Evolutionary conservation across 2,329 filamentous ascomycete genomes (phyloP).

Genomic region (Anisogramma anomala): DNA sequence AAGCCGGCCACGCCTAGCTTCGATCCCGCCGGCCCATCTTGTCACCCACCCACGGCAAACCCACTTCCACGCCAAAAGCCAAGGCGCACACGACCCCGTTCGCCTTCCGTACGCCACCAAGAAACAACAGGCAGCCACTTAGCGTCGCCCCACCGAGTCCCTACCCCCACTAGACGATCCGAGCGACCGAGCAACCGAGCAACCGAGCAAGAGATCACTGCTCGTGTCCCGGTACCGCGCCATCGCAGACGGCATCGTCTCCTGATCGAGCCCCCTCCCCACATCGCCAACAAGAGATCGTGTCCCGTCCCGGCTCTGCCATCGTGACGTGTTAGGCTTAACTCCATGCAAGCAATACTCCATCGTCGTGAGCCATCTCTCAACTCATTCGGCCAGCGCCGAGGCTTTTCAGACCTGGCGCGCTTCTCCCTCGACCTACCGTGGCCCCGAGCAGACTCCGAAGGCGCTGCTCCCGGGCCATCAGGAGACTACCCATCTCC

Average conservation of each 20-base stretch:
- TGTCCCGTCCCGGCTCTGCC: slow-evolving; percentile 19
- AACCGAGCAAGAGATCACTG: not conserved
- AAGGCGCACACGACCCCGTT: not conserved
- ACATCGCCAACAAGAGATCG: slow-evolving; percentile 18
- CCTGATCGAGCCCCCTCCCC: slow-evolving; percentile 1
- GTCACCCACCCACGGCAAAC: not conserved
- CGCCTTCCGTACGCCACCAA: not conserved
- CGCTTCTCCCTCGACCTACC: slow-evolving; percentile 44
- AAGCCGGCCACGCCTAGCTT: not conserved
- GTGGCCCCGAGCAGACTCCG: slow-evolving; percentile 43
- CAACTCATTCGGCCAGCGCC: slow-evolving; percentile 45
- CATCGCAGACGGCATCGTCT: slow-evolving; percentile 10
- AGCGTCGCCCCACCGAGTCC: not conserved
- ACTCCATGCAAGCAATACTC: slow-evolving; percentile 45
- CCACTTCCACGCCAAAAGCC: too few relatives aligned
- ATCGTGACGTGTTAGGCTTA: slow-evolving; percentile 16
- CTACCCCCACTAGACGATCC: too few relatives aligned
- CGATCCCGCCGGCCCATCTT: not conserved
- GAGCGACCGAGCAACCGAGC: not conserved
- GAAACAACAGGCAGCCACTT: not conserved
- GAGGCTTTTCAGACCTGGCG: slow-evolving; percentile 43
- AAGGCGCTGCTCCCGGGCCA: slow-evolving; percentile 41
- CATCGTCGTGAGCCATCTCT: slow-evolving; percentile 31
- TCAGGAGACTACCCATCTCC: slow-evolving; percentile 57
- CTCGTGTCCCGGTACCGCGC: slow-evolving; percentile 10